Evolutionary conservation across 2,329 filamentous ascomycete genomes (phyloP), one percentile per base, ranked within the genome.

Genomic region (Microdochium nivale): DNA sequence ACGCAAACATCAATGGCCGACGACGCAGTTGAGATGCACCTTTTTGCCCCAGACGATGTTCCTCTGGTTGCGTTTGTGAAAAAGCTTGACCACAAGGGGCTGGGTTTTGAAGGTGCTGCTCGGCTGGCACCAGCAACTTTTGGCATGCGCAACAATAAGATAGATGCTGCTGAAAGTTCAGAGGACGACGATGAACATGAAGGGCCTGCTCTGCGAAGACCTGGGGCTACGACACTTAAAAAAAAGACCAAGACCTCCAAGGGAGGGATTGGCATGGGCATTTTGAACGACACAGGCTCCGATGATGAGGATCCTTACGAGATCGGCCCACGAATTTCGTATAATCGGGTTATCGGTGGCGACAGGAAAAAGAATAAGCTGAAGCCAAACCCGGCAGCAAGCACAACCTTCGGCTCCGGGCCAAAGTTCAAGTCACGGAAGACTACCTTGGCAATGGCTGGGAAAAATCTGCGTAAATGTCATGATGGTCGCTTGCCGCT

Each of bases 251-350:
- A 73, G 53, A 70, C 63, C 53, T 64, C 61, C 1, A 77, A 77
- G 50, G 81, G 86, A 2, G 89, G 87, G 0, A 89, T 97, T 56
- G 92, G 92, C 0, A 85, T 96, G 14, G 92, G 92, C 0, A 77
- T 96, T 1, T 70, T 97, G 47, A 96, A 97, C 60, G 92, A 96
- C 58, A 94, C 86, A 21, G 91, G 90, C 11, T 96, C 92, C 3
- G 94, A 97, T 58, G 91, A 96, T 47, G 94, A 97, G 60, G 91
- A 96, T 61, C 88, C 90, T 0, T 97, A 96, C 64, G 88, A 92
- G 53, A 85, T 97, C 50, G 92, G 92, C 0, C 94, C 94, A 0
- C 86, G 84, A 58, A 95, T 96, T 65, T 89, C 86, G 13, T 96
- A 95, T 67, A 95, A 88, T 60, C 81, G 84, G 40, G 78, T 86